A percentile compares a stretch with the other conserved stretches of the same genome.
Conservation (phyloP, 179 eudicot species). For the Gypsophila paniculata region DNA sequence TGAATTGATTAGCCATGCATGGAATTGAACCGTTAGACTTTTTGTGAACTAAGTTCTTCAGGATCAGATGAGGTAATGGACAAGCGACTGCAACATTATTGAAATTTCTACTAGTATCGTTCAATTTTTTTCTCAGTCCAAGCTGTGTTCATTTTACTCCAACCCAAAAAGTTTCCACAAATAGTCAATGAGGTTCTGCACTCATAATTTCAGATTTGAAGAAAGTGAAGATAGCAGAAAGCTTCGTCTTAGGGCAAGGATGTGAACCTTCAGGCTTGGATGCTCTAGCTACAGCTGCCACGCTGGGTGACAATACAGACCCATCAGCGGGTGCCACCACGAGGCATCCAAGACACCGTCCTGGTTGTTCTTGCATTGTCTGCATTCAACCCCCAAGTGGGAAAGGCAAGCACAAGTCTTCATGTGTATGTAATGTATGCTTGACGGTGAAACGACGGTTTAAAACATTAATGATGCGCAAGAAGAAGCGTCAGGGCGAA, state of each 20-base stretch:
- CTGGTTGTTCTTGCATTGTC: constrained; percentile 93
- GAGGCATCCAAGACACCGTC: constrained; percentile 89
- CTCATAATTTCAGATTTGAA: constrained; percentile 42
- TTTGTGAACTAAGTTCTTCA: neutral
- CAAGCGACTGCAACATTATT: neutral
- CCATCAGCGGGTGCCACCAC: constrained; percentile 67
- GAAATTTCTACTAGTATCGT: neutral
- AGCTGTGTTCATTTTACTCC: constrained; percentile 8
- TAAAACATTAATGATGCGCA: constrained; percentile 78
- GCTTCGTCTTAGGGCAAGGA: constrained; percentile 37
- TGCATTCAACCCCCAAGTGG: constrained; percentile 99
- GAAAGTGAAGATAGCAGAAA: constrained; percentile 44
- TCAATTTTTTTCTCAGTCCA: neutral
- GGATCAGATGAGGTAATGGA: neutral
- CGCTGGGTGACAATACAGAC: constrained; percentile 62
- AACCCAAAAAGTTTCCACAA: neutral
- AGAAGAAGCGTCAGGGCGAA: constrained; percentile 60
- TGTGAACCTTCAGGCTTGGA: constrained; percentile 74
- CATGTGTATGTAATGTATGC: constrained; percentile 81
- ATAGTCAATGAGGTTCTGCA: no score
- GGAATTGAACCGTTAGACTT: neutral
- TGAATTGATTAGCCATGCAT: neutral
- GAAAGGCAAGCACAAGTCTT: constrained; percentile 78
- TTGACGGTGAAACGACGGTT: constrained; percentile 81
- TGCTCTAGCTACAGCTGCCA: constrained; percentile 91